Percentiles rank a stretch among this genome's conserved stretches.
Evolutionary conservation across 257 asterid species (phyloP).

Genomic region (Striga asiatica): DNA sequence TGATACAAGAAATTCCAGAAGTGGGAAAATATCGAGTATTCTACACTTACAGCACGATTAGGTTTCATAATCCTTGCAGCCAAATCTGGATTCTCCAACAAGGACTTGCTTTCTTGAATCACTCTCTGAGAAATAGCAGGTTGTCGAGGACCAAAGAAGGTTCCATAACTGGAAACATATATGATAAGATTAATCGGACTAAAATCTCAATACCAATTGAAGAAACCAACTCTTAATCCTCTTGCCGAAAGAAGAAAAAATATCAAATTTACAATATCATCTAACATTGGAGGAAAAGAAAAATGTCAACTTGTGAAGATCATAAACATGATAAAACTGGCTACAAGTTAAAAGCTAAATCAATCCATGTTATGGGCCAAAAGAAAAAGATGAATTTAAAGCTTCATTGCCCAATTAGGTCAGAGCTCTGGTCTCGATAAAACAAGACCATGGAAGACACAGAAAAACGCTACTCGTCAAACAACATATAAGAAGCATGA

Average conservation of each 20-base stretch:
- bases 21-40: not conserved
- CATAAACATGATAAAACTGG: not conserved
- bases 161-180: slow-evolving; percentile 60
- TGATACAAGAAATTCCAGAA: slow-evolving; percentile 2
- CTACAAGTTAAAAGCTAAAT: too few relatives aligned
- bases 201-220: not conserved
- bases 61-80: slow-evolving; percentile 46
- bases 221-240: not conserved
- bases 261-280: too few relatives aligned
- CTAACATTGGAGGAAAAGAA: too few relatives aligned
- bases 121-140: slow-evolving; percentile 92
- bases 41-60: slow-evolving; percentile 32
- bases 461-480: too few relatives aligned
- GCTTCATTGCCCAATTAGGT: not conserved
- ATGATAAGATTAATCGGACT: slow-evolving; percentile 1
- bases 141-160: slow-evolving; percentile 94
- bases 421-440: too few relatives aligned
- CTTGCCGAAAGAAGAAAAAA: not conserved
- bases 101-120: slow-evolving; percentile 88
- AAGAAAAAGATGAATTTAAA: not conserved
- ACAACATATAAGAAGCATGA: not conserved
- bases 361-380: not conserved
- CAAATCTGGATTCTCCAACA: slow-evolving; percentile 73
- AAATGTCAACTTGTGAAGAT: not conserved
- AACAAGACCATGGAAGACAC: too few relatives aligned